phyloP scores from a whole-genome alignment of 148 eudicot genomes.

The Cornus suecica region DNA sequence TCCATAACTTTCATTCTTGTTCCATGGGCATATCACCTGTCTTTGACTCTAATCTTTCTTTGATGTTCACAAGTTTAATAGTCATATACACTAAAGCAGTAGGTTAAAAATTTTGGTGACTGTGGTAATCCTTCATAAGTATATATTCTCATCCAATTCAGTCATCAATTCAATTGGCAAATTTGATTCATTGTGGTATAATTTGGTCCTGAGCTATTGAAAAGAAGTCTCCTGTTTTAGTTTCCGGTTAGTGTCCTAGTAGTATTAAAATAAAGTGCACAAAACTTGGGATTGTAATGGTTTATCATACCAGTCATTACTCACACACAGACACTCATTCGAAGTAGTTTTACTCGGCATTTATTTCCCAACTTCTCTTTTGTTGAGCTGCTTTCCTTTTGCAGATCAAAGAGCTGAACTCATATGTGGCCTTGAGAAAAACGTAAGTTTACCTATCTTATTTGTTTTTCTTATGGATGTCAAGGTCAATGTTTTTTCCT shows the following conservation, averaged over 20 bases:
- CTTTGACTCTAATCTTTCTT: background rate
- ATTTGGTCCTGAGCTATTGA: background rate
- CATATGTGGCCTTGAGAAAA: conserved; percentile 88
- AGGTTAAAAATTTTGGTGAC: background rate
- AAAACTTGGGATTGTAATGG: background rate
- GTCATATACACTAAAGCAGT: conserved; percentile 1
- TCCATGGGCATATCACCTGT: background rate
- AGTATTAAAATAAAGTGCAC: background rate
- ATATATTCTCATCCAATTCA: background rate
- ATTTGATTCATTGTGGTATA: background rate
- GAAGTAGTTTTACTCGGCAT: background rate
- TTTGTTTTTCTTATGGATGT: background rate
- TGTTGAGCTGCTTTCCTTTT: conserved; percentile 14
- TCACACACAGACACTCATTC: background rate
- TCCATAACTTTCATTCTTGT: background rate
- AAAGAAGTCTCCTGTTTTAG: background rate
- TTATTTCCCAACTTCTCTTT: background rate
- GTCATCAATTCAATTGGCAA: background rate
- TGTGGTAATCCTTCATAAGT: background rate
- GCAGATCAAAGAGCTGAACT: conserved; percentile 96
- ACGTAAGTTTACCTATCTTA: conserved; percentile 54
- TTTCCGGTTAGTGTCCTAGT: background rate
- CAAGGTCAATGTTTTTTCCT: background rate
- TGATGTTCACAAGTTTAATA: conserved; percentile 1
- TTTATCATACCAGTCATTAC: background rate